Evolutionary conservation across 139 green algal genomes (phyloP).

Genomic region (Eudorina sp.): DNA sequence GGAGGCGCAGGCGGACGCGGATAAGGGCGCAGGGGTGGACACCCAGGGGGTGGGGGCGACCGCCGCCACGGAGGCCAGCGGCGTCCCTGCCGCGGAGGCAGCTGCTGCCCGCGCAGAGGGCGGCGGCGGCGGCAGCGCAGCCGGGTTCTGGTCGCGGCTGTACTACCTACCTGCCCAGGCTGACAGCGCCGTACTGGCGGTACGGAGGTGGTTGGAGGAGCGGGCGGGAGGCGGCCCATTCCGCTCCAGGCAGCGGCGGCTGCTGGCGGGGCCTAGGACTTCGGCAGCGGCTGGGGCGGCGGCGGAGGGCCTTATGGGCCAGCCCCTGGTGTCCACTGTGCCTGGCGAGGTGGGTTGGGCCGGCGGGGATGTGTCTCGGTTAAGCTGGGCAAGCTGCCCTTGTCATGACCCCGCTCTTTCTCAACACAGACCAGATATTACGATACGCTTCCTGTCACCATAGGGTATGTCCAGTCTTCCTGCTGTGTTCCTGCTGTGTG

Average conservation of each 20-base stretch:
- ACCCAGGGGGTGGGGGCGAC: no score
- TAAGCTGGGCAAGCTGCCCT: not conserved
- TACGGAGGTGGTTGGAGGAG: constrained; percentile 8
- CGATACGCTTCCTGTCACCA: no score
- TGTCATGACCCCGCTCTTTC: no score
- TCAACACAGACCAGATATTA: no score
- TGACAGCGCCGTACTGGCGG: not conserved
- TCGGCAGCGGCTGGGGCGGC: no score
- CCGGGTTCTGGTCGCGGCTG: not conserved
- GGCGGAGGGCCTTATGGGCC: not conserved
- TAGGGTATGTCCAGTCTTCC: not conserved
- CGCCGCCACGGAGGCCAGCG: no score
- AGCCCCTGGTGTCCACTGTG: not conserved
- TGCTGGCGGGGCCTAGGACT: not conserved
- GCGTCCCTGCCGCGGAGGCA: no score
- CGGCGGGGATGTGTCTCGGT: no score
- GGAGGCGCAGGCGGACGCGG: constrained; percentile 6
- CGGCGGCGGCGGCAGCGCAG: not conserved
- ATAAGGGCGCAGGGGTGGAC: no score
- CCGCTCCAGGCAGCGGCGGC: not conserved
- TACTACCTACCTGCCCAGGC: constrained; percentile 28
- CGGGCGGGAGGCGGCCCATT: constrained; percentile 24
- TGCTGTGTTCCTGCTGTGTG: not conserved
- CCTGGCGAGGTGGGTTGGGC: not conserved
- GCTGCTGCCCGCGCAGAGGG: not conserved